Evolutionary conservation across 106 monocot species (phyloP), one percentile per base, ranked within the genome.

Genomic region (Allium cepa): DNA sequence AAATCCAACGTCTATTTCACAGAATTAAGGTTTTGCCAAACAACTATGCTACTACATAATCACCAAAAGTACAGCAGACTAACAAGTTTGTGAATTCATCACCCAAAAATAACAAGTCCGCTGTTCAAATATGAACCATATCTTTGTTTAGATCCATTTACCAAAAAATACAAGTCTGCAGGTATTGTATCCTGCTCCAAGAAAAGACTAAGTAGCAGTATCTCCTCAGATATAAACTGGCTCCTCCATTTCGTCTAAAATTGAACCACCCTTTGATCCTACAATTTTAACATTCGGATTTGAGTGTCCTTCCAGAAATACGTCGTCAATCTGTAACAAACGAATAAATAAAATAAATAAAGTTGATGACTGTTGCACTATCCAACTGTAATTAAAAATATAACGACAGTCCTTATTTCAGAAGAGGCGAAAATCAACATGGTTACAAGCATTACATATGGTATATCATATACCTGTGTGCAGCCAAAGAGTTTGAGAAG

Each of bases 401-500:
- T 18, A 17, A 59, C 17, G 9, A 59, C 14, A 53, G 11, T 15
- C 17, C 59, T 17, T 22, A 18, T 18, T 18, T 59, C 59, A 5
- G 17, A 48, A 12, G 10, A 8, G 18, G 50, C 5, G n/a, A 26
- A 17, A 62, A 58, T 14, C 52, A 52, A 46, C 16, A 48, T 46
- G 9, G 17, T 51, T 10, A 50, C 9, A 8, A 36, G 51, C 9
- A 46, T 13, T 12, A n/a, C 7, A 8, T 10, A 50, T 53, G 62
- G 17, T 14, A 26, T 18, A 11, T 12, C 53, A 28, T 59, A 57
- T 78, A 92, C 94, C 90, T 90, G 90, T 10, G 78, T 76, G 73
- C 94, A 94, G 53, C 94, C 94, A 67, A 94, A 94, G 16, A 94
- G 52, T 66, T 90, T 94, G 9, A 94, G 84, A 62, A 79, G 69